These are phyloP conservation scores for Boletus subparvulus DNA, from an alignment of 768 basidiomycete genomes.

Conservation along the genomic window DNA sequence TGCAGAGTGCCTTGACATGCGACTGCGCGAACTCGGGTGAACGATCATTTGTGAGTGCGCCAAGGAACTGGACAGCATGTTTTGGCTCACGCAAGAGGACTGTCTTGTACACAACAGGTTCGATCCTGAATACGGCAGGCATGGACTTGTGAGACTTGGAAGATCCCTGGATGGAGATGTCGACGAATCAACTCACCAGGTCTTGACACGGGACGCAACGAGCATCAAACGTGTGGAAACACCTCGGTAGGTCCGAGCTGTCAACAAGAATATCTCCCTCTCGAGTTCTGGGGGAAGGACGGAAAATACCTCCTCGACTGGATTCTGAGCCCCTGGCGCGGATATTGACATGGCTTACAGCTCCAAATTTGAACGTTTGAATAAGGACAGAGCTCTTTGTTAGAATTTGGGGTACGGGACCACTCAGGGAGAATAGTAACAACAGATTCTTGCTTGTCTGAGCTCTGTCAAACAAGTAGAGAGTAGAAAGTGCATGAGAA, in stretches of 20 bases:
- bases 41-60: slow-evolving; percentile 1
- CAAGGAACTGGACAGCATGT: slow-evolving; percentile 13
- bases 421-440: too few species aligned
- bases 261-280: slow-evolving; percentile 16
- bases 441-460: too few species aligned
- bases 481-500: too few species aligned
- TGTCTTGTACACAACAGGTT: slow-evolving; percentile 20
- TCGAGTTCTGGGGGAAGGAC: slow-evolving; percentile 22
- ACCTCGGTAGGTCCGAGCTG: slow-evolving; percentile 11
- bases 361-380: neutral
- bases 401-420: too few species aligned
- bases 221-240: slow-evolving; percentile 5
- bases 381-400: neutral
- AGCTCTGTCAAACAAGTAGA: too few species aligned
- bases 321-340: neutral
- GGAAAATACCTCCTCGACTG: neutral
- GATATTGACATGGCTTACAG: neutral
- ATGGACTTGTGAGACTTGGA: neutral
- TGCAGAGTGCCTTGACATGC: slow-evolving; percentile 18
- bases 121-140: slow-evolving; percentile 12
- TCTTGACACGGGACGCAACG: slow-evolving; percentile 15
- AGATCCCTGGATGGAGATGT: neutral
- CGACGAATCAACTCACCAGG: slow-evolving; percentile 8
- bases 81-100: slow-evolving; percentile 6
- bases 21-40: slow-evolving; percentile 8